These are phyloP conservation scores for Mortierella sp. DNA, from an alignment of 371 early-diverging fungal genomes.

Conservation along the genomic window DNA sequence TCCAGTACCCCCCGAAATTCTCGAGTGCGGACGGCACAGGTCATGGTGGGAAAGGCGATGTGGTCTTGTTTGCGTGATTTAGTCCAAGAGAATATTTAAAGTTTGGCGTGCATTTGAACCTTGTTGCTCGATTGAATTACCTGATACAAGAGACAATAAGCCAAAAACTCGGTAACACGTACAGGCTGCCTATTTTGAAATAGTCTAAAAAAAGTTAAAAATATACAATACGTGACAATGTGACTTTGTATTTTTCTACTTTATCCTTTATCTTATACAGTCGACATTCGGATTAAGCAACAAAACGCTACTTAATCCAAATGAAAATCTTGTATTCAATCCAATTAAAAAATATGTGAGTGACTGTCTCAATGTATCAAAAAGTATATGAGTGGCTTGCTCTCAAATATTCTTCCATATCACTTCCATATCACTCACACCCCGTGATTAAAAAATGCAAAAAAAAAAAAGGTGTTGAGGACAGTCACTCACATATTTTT, in stretches of 20 bases:
- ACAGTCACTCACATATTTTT: too few species aligned
- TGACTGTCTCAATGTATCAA: too few species aligned
- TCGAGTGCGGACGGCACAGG: constrained; percentile 39
- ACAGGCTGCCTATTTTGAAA: background rate
- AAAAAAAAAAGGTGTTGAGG: too few species aligned
- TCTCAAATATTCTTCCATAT: too few species aligned
- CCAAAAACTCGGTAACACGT: constrained; percentile 40
- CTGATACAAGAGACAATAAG: constrained; percentile 25
- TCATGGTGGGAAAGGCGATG: constrained; percentile 14
- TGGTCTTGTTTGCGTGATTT: constrained; percentile 7
- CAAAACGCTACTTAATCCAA: too few species aligned
- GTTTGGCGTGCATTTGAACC: constrained; percentile 4
- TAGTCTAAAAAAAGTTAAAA: background rate
- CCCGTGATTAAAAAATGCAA: too few species aligned
- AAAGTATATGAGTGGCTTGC: too few species aligned
- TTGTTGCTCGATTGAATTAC: constrained; percentile 18
- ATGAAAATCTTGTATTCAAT: too few species aligned
- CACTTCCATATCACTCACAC: too few species aligned
- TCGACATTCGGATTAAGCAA: too few species aligned
- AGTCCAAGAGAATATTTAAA: background rate
- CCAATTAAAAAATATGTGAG: too few species aligned
- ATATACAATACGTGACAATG: too few species aligned
- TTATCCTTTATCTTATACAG: background rate
- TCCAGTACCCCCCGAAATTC: background rate
- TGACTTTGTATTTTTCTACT: background rate